Evolutionary conservation across 2,329 filamentous ascomycete species (phyloP).

Genomic region (Curvularia hawaiiensis): DNA sequence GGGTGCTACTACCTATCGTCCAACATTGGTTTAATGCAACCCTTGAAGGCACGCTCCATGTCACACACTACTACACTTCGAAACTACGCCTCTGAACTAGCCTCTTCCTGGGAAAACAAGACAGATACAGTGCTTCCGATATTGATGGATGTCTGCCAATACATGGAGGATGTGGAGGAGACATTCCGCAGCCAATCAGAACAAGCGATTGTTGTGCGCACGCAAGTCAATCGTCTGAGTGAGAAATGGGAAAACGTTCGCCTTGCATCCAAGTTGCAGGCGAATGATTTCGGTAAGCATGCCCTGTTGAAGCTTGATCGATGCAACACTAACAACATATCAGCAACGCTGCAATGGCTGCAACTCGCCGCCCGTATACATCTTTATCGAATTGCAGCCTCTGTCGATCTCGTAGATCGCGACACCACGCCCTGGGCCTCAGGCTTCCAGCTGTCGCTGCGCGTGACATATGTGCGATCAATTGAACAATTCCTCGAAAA

Average conservation of each 20-base stretch:
- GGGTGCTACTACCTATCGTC: slow-evolving; percentile 44
- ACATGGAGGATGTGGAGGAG: slow-evolving; percentile 45
- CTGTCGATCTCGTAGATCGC: slow-evolving; percentile 36
- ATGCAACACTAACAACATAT: slow-evolving; percentile 13
- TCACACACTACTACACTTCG: slow-evolving; percentile 36
- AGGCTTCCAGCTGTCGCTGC: slow-evolving; percentile 44
- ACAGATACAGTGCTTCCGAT: slow-evolving; percentile 39
- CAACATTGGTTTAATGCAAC: slow-evolving; percentile 35
- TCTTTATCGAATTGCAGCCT: slow-evolving; percentile 34
- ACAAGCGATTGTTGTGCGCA: slow-evolving; percentile 37
- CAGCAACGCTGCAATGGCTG: slow-evolving; percentile 42
- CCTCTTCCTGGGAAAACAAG: slow-evolving; percentile 37
- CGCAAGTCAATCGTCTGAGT: slow-evolving; percentile 40
- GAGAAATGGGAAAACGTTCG: slow-evolving; percentile 44
- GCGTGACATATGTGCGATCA: slow-evolving; percentile 37
- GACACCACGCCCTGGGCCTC: slow-evolving; percentile 40
- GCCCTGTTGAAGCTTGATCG: neutral
- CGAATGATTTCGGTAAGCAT: slow-evolving; percentile 39
- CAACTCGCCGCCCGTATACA: slow-evolving; percentile 38
- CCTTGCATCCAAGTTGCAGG: slow-evolving; percentile 34
- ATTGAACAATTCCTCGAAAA: slow-evolving; percentile 44
- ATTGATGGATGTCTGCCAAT: slow-evolving; percentile 41
- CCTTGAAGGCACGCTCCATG: slow-evolving; percentile 29
- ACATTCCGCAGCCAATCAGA: slow-evolving; percentile 37
- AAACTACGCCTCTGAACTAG: slow-evolving; percentile 40